A percentile compares a stretch with the other conserved stretches of the same genome.
phyloP scores from a whole-genome alignment of 1,284 basidiomycete species.

The Neotropicomus parvogracilis region DNA sequence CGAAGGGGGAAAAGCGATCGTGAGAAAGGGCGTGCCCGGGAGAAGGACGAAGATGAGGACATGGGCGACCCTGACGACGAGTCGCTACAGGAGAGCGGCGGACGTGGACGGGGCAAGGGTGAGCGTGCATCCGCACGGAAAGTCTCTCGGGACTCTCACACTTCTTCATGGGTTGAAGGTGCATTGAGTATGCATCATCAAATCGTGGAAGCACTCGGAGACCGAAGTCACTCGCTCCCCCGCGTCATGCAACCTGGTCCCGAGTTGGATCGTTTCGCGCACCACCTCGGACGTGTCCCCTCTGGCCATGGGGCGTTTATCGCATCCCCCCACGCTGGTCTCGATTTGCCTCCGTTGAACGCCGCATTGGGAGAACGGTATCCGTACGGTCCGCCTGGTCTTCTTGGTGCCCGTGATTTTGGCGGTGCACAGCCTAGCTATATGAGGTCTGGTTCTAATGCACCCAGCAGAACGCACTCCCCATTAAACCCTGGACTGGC shows the following conservation, averaged over 20 bases:
- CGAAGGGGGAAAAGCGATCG: conserved; percentile 42
- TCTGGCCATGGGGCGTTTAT: conserved; percentile 34
- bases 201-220: conserved; percentile 35
- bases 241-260: conserved; percentile 30
- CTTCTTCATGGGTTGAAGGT: conserved; percentile 36
- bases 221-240: conserved; percentile 34
- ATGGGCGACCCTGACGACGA: conserved; percentile 42
- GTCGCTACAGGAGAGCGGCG: conserved; percentile 25
- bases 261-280: conserved; percentile 33
- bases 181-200: conserved; percentile 34
- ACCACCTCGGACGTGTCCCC: conserved; percentile 34
- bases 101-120: conserved; percentile 32
- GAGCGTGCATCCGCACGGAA: conserved; percentile 36
- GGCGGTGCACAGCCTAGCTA: conserved; percentile 45
- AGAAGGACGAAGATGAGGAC: conserved; percentile 52
- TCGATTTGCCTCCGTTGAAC: conserved; percentile 58
- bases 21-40: conserved; percentile 34
- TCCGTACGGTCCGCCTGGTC: conserved; percentile 34
- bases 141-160: conserved; percentile 36
- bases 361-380: conserved; percentile 40
- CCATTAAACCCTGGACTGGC: conserved; percentile 47
- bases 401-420: conserved; percentile 33
- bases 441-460: conserved; percentile 54
- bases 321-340: conserved; percentile 42
- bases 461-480: conserved; percentile 67